Conservation (phyloP, 352 stramenopile species). For the Aphanomyces cochlioides region DNA sequence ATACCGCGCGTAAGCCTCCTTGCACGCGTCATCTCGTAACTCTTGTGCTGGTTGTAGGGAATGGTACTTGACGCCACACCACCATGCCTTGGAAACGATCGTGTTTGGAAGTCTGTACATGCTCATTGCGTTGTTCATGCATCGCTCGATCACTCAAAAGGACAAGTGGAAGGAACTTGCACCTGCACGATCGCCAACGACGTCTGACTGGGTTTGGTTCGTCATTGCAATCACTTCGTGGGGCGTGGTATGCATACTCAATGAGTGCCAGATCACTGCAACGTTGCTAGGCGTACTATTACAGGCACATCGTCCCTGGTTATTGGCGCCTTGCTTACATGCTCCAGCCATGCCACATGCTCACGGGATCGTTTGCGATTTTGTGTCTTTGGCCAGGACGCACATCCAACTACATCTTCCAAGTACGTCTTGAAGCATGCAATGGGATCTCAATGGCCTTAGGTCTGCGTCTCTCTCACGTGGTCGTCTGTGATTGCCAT, state of each 20-base stretch:
- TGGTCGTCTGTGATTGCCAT: constrained; percentile 28
- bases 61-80: constrained; percentile 24
- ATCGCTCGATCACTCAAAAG: not conserved
- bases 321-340: constrained; percentile 22
- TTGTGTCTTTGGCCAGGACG: constrained; percentile 14
- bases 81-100: constrained; percentile 23
- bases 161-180: constrained; percentile 10
- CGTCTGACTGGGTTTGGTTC: not conserved
- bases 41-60: not conserved
- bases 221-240: constrained; percentile 5
- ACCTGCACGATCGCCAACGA: constrained; percentile 12
- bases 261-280: not conserved
- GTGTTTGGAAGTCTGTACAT: constrained; percentile 12
- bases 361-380: constrained; percentile 19
- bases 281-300: constrained; percentile 19
- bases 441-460: not conserved
- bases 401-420: constrained; percentile 26
- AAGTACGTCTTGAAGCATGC: constrained; percentile 6
- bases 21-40: not conserved
- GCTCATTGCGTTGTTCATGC: not conserved
- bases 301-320: constrained; percentile 15
- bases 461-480: constrained; percentile 24
- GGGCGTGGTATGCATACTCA: not conserved
- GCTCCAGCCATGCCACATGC: constrained; percentile 26
- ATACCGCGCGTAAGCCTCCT: constrained; percentile 5